Conservation (phyloP, 1,284 basidiomycete genomes). For the Amylostereum areolatum region DNA sequence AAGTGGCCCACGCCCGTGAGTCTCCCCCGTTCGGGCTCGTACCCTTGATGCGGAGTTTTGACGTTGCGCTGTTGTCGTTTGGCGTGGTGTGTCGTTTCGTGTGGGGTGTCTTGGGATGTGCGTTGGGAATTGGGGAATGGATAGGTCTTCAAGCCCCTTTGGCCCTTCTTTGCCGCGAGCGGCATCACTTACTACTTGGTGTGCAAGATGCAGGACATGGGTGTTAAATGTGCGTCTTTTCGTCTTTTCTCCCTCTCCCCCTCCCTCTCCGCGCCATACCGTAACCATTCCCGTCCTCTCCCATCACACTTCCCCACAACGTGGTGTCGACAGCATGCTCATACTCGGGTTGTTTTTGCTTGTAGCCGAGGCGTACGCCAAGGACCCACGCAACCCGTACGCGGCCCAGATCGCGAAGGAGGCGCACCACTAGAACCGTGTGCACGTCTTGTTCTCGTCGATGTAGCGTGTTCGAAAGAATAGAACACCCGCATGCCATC, state of each 20-base stretch:
- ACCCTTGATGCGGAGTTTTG: no score
- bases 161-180: constrained; percentile 69
- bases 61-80: not conserved
- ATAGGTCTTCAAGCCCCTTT: constrained; percentile 65
- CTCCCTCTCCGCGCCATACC: not conserved
- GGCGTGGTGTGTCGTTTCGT: not conserved
- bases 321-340: constrained; percentile 2
- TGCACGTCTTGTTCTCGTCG: no score
- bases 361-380: constrained; percentile 53
- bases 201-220: constrained; percentile 54
- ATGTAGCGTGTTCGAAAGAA: no score
- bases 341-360: constrained; percentile 22
- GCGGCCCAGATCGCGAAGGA: constrained; percentile 63
- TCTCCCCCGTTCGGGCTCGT: constrained; percentile 14
- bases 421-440: constrained; percentile 33
- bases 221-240: constrained; percentile 57
- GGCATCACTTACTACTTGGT: constrained; percentile 62
- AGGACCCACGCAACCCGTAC: constrained; percentile 76
- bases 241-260: not conserved
- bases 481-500: no score
- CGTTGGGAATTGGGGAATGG: no score
- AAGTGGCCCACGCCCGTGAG: constrained; percentile 73
- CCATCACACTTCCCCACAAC: not conserved
- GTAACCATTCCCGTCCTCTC: no score
- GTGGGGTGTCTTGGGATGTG: not conserved